Evolutionary conservation across 202 grass and related monocot genomes (phyloP), one percentile per base, ranked within the genome.

Genomic region (Saccharum hybrid): DNA sequence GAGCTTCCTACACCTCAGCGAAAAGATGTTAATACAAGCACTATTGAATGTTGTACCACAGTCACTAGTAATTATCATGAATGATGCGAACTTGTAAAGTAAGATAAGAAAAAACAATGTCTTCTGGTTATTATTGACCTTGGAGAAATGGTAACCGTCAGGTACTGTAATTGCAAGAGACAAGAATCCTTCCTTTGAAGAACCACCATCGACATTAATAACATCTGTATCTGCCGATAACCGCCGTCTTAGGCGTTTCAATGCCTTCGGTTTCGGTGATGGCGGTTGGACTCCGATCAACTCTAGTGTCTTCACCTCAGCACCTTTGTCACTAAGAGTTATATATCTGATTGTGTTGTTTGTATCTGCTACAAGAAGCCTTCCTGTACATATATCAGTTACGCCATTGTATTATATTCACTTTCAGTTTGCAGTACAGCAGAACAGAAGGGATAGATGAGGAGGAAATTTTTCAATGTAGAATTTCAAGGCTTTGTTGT

Each of bases 121-220:
- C 16, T 10, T 65, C 59, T 61, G 37, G 71, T 74, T 22, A 70
- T 72, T 81, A 40, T 70, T 67, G 61, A 98, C 93, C 96, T 98
- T 95, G 43, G 96, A 98, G 83, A 98, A 98, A 88, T 96, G 96
- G 81, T 94, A 98, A 51, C 96, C 92, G 82, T 92, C 93, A 86
- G 96, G 93, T 78, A 94, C 86, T 76, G 87, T 84, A 77, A 98
- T 82, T 90, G 89, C 80, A 70, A 98, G 87, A 74, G 89, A 90
- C 74, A 98, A 74, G 77, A 87, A 82, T 71, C 96, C 96, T 92
- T 91, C 91, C 81, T 68, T 89, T 43, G 91, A 90, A 38, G 88
- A 88, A 90, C 93, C 93, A 79, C 92, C 96, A 84, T 96, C 87
- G 49, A 92, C 79, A 68, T 89, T 94, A 82, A 98, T 82, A 85